Conservation (phyloP, 768 basidiomycete species). For the Cystofilobasidium ferigula region DNA sequence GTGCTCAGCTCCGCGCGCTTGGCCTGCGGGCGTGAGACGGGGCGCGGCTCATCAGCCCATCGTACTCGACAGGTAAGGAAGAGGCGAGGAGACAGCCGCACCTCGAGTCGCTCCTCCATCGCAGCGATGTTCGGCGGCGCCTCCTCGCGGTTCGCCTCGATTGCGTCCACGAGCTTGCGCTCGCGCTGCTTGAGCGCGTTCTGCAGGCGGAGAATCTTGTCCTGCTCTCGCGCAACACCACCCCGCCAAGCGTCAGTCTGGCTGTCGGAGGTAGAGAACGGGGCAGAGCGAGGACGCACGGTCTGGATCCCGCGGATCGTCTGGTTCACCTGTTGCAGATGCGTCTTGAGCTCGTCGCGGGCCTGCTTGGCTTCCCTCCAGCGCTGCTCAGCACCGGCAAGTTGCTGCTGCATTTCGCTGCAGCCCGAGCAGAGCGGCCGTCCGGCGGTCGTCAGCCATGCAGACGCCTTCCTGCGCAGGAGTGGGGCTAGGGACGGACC, state of each 20-base stretch:
- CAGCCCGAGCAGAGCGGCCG: background rate
- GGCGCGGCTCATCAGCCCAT: no score
- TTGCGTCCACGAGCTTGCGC: background rate
- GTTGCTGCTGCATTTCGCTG: background rate
- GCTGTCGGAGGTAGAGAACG: background rate
- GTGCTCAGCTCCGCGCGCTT: background rate
- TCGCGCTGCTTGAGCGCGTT: slow-evolving; percentile 9
- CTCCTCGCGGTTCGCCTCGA: slow-evolving; percentile 42
- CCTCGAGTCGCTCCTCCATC: slow-evolving; percentile 43
- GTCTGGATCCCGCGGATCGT: background rate
- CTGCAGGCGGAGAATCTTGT: background rate
- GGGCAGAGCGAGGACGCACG: background rate
- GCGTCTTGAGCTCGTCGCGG: background rate
- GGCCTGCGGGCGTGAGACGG: slow-evolving; percentile 2
- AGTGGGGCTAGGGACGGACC: background rate
- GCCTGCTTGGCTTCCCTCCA: background rate
- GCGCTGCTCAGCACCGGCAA: background rate
- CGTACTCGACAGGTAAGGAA: background rate
- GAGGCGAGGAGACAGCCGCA: background rate
- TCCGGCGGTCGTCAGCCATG: background rate
- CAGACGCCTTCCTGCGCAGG: no score
- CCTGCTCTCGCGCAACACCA: background rate
- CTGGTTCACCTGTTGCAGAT: background rate
- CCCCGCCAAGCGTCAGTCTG: background rate
- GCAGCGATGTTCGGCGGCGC: slow-evolving; percentile 54